Base-by-base conservation (phyloP, 2,329 filamentous ascomycete genomes). In the Fusarium sp. region DNA sequence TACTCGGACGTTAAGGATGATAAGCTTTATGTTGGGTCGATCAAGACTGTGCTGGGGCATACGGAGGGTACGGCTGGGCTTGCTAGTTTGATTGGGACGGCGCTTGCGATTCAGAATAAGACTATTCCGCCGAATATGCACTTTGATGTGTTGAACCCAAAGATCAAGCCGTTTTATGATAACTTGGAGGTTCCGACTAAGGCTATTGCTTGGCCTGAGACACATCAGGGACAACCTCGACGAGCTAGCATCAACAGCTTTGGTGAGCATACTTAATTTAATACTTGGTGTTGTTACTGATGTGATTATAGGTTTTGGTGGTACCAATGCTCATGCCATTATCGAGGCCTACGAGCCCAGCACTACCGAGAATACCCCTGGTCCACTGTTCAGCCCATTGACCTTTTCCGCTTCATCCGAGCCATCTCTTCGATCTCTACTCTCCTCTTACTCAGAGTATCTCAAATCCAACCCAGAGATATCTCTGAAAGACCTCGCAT, bases 181-280 rank as follows among this genome's bases (percentile, higher is more conserved):
- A 40, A 40, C 21, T 1, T 56, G 2, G 35, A 56, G 37, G 37
- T 56, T 9, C 37, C 53, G 21, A 42, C 25, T 0, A 18, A 23
- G 2, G 35, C 37, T 5, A 10, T 30, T 32, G 10, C 10, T 12
- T 56, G 53, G 53, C 53, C 53, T 0, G 37, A 56, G 16, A 9
- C 37, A 0, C 1, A 18, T 2, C 0, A 23, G 15, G 59, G 59
- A 21, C 28, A 73, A 64, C 21, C 69, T 72, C 7, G 21, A 9
- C 1, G 75, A 79, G 42, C 73, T 7, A 79, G 79, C 40, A 72
- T 85, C 19, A 84, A 83, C 64, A 79, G 72, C 2, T 85, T 83
- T 58, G 82, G 83, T 9, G 25, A 54, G 50, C 0, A 38, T 15
- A 3, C 4, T 16, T n/a, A 8, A 21, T 2, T 8, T n/a, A 2